Percentiles rank a stretch among this genome's conserved stretches.
Evolutionary conservation across 2,329 filamentous ascomycete species (phyloP).

Genomic region (Chrysoporthe cubensis): DNA sequence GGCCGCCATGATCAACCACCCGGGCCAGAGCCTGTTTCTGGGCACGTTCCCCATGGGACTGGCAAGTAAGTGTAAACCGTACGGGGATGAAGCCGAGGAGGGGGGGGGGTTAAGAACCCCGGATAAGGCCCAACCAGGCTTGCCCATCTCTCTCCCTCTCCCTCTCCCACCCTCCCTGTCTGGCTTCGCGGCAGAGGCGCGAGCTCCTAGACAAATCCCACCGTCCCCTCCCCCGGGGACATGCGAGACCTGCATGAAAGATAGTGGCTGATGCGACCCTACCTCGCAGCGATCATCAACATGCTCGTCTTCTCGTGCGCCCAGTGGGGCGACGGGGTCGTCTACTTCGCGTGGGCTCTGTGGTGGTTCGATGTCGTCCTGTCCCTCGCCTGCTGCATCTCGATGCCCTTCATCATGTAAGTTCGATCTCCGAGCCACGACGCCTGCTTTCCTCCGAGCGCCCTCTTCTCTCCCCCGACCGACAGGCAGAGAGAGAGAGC

Average conservation of each 20-base stretch:
- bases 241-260: neutral
- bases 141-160: neutral
- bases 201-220: too few species aligned
- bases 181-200: too few species aligned
- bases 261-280: slow-evolving; percentile 6
- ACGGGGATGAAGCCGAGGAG: too few species aligned
- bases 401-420: slow-evolving; percentile 57
- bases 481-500: too few species aligned
- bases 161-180: neutral
- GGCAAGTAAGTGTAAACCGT: slow-evolving; percentile 5
- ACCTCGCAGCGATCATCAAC: slow-evolving; percentile 53
- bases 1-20: slow-evolving; percentile 62
- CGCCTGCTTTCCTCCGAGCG: slow-evolving; percentile 55
- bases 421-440: slow-evolving; percentile 58
- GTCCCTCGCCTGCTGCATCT: slow-evolving; percentile 50
- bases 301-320: slow-evolving; percentile 62
- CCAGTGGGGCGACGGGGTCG: slow-evolving; percentile 59
- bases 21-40: slow-evolving; percentile 65
- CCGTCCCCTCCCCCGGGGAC: neutral
- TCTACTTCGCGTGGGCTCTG: slow-evolving; percentile 53
- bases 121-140: neutral
- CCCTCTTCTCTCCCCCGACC: too few species aligned
- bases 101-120: neutral
- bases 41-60: slow-evolving; percentile 44
- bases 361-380: slow-evolving; percentile 57